A percentile compares a stretch with the other conserved stretches of the same genome.
These are phyloP conservation scores for Serendipita sp. DNA, from an alignment of 768 basidiomycete genomes.

Conservation along the genomic window DNA sequence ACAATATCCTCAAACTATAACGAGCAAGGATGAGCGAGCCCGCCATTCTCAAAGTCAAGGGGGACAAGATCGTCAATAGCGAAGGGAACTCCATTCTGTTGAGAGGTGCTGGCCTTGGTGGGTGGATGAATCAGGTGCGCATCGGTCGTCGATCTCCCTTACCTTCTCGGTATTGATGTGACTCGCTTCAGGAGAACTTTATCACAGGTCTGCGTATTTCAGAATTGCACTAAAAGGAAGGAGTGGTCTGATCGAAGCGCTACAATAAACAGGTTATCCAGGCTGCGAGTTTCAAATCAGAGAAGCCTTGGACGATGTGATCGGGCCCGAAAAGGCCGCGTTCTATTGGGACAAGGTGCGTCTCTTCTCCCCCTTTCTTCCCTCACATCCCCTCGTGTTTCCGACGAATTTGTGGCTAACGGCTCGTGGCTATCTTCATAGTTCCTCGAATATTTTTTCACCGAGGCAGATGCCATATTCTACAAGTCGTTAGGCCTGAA, in stretches of 20 bases:
- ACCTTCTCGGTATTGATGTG: not conserved
- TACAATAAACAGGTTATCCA: constrained; percentile 38
- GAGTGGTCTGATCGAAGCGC: not conserved
- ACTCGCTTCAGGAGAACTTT: constrained; percentile 44
- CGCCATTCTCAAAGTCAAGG: constrained; percentile 10
- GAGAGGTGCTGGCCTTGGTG: constrained; percentile 18
- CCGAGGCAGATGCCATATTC: constrained; percentile 55
- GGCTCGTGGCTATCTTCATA: constrained; percentile 18
- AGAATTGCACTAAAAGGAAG: not conserved
- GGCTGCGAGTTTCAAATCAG: constrained; percentile 72
- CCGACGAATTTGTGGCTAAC: no score
- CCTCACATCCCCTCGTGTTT: not conserved
- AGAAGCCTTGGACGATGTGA: constrained; percentile 41
- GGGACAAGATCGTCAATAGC: constrained; percentile 14
- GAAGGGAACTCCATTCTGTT: constrained; percentile 11
- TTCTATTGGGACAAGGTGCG: constrained; percentile 74
- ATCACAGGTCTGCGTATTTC: constrained; percentile 32
- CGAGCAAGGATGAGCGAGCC: no score
- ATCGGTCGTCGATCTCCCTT: not conserved
- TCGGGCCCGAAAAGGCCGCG: constrained; percentile 52
- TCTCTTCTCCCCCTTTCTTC: not conserved
- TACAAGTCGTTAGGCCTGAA: constrained; percentile 69
- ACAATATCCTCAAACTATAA: no score
- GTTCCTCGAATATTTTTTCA: constrained; percentile 78
- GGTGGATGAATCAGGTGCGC: not conserved